Percentiles rank a stretch among this genome's conserved stretches.
phyloP scores from a whole-genome alignment of 345 rosid genomes.

The Barbarea vulgaris region DNA sequence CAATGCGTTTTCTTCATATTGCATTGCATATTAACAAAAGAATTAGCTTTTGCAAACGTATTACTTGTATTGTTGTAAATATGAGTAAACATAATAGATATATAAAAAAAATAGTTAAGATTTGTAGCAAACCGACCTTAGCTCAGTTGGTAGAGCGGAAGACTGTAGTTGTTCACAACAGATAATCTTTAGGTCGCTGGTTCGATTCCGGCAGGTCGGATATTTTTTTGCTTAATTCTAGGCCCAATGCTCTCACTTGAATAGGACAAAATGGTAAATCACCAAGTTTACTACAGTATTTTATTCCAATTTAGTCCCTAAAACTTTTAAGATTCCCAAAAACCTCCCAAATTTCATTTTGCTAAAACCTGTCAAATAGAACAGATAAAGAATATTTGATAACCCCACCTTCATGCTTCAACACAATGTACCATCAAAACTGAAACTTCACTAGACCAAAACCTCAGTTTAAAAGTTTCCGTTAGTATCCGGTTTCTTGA shows the following conservation, averaged over 20 bases:
- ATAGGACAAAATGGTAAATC: background rate
- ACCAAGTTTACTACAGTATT: background rate
- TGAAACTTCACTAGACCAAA: slow-evolving; percentile 3
- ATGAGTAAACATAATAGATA: too few relatives aligned
- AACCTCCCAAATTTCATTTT: background rate
- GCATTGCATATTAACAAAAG: background rate
- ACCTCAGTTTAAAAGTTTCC: background rate
- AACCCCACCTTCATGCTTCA: background rate
- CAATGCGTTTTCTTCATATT: background rate
- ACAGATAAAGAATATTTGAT: background rate
- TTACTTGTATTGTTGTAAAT: too few relatives aligned
- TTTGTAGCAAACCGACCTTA: slow-evolving; percentile 62
- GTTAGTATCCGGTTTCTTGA: background rate
- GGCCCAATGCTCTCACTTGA: background rate
- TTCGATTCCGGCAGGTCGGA: slow-evolving; percentile 30
- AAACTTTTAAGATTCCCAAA: background rate
- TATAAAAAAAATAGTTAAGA: too few relatives aligned
- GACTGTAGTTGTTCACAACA: slow-evolving; percentile 68
- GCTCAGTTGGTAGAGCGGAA: slow-evolving; percentile 99
- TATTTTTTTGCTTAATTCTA: background rate
- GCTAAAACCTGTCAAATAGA: background rate
- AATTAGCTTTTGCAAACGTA: background rate
- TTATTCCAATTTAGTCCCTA: background rate
- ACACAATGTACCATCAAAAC: slow-evolving; percentile 9
- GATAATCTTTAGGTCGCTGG: slow-evolving; percentile 29